phyloP scores from a whole-genome alignment of 148 eudicot genomes.

The Rhododendron williamsianum region DNA sequence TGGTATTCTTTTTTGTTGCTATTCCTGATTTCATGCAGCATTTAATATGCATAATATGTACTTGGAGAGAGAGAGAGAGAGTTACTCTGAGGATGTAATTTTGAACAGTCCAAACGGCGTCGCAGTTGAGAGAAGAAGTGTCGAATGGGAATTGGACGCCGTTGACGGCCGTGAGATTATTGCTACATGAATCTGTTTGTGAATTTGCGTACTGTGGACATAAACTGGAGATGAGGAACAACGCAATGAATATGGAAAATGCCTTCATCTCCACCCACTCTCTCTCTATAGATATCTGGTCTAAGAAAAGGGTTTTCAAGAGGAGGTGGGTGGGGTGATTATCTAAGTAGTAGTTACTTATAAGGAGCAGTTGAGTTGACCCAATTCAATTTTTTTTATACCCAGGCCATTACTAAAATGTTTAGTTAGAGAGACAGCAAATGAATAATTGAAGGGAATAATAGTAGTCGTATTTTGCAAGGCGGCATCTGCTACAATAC shows the following conservation, averaged over 20 bases:
- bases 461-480: background rate
- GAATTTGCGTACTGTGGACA: constrained; percentile 30
- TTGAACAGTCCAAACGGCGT: constrained; percentile 44
- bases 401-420: background rate
- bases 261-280: constrained; percentile 21
- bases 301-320: background rate
- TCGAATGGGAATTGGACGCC: constrained; percentile 29
- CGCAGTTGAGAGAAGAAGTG: constrained; percentile 49
- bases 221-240: constrained; percentile 25
- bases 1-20: too few species aligned
- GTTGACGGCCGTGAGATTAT: constrained; percentile 23
- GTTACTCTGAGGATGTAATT: constrained; percentile 64
- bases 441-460: background rate
- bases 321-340: constrained; percentile 19
- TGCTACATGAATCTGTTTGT: constrained; percentile 55
- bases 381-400: background rate
- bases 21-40: background rate
- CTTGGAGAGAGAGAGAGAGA: background rate
- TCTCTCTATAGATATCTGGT: constrained; percentile 4
- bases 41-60: background rate
- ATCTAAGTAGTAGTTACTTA: background rate
- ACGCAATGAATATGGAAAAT: constrained; percentile 21
- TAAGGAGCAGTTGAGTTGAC: background rate
- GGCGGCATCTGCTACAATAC: background rate
- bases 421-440: background rate